Base-by-base conservation (phyloP, 768 basidiomycete genomes). In the Termitomyces sp. region DNA sequence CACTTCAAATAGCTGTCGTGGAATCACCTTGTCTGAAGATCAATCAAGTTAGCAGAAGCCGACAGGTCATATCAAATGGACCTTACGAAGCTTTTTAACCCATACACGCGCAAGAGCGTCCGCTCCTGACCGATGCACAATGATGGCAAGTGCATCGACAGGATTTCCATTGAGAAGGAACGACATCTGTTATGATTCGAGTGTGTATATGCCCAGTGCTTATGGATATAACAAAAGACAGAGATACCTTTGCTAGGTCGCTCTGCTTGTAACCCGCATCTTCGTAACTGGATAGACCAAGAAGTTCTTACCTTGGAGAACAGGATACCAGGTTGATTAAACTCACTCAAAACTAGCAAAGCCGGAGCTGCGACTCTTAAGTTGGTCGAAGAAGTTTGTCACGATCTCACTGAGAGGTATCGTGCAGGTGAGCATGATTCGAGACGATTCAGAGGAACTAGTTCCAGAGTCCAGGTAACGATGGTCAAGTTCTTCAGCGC, bases 361-460 rank as follows among this genome's bases (percentile, higher is more conserved):
- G 9, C 92, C 94, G 11, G 88, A 93, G 65, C 89, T 91, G 51
- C 93, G 82, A 64, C 92, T 88, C 71, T 99, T 99, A 53, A 99
- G 79, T 65, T 90, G 84, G 67, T 95, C 90, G 67, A 97, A 98
- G 68, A 99, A 98, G 70, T 93, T 85, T 2, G 90, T 92, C 2
- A 98, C 93, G 53, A 98, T 90, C 70, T 96, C 93, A 64, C 87
- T 87, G 59, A 98, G 72, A 21, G 96, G 96, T n/a, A 98, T 66
- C 2, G 75, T 79, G 64, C 91, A 95, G 12, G 83, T 88, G 59
- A 98, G 71, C 51, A 96, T 88, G 38, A 90, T 81, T 24, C 93
- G 84, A 8, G 87, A 73, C 17, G 84, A 80, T 10, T 70, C 60
- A 3, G 66, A 68, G 15, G 74, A 73, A 9, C 17, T 49, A 24